Conservation (phyloP, 2,329 filamentous ascomycete genomes). For the Scedosporium dehoogii region DNA sequence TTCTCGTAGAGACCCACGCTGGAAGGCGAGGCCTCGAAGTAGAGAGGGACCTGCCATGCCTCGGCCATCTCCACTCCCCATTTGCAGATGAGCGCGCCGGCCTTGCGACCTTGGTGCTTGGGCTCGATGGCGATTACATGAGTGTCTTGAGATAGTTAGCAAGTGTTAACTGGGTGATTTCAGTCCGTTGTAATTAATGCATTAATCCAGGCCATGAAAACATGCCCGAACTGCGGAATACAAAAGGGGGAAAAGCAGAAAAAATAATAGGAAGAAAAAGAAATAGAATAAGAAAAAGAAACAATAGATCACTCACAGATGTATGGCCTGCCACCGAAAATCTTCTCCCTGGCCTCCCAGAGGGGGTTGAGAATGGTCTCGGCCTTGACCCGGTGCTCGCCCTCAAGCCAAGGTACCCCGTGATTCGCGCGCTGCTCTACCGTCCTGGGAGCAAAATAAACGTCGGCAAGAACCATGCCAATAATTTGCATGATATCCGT, state of each 20-base stretch:
- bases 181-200: background rate
- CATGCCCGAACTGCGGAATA: background rate
- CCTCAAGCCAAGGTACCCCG: conserved; percentile 35
- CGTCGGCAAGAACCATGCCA: conserved; percentile 36
- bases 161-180: background rate
- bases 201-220: background rate
- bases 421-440: conserved; percentile 31
- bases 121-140: conserved; percentile 36
- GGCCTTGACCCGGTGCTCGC: conserved; percentile 30
- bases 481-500: conserved; percentile 29
- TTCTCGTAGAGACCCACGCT: conserved; percentile 33
- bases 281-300: conserved; percentile 9
- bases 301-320: conserved; percentile 26
- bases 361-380: conserved; percentile 30
- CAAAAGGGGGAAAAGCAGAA: background rate
- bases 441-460: conserved; percentile 25
- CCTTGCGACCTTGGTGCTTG: conserved; percentile 29
- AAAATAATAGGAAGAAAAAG: conserved; percentile 14
- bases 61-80: conserved; percentile 28
- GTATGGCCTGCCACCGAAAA: conserved; percentile 27
- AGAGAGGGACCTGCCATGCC: conserved; percentile 28
- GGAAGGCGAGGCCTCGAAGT: conserved; percentile 34
- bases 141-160: conserved; percentile 13
- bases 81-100: conserved; percentile 29
- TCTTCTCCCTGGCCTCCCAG: conserved; percentile 28